These are phyloP conservation scores for Lipomyces lipofer DNA, from an alignment of 805 yeast species.

Conservation along the genomic window DNA sequence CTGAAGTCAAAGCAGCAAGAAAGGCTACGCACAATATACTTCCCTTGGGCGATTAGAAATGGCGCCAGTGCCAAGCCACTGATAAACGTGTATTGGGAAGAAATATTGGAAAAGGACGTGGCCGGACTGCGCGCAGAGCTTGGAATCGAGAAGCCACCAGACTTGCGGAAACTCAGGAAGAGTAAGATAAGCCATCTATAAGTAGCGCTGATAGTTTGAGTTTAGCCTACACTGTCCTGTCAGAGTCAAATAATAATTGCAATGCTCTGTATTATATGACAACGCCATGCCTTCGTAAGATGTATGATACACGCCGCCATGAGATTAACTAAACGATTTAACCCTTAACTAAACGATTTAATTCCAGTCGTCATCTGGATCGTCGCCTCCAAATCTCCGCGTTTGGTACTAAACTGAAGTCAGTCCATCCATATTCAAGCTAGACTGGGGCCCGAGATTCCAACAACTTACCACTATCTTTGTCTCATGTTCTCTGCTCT, in stretches of 20 bases:
- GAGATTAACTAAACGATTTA: neutral
- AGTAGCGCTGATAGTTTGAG: neutral
- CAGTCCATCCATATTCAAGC: neutral
- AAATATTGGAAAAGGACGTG: constrained; percentile 68
- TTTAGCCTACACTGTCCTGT: neutral
- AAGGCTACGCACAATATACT: constrained; percentile 65
- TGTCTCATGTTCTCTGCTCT: constrained; percentile 55
- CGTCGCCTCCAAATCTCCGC: constrained; percentile 18
- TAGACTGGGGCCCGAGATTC: neutral
- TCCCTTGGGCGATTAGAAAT: constrained; percentile 83
- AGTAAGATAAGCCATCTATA: constrained; percentile 19
- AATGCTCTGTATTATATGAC: no score
- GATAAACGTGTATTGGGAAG: constrained; percentile 91
- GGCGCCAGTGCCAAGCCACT: constrained; percentile 74
- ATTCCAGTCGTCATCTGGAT: constrained; percentile 25
- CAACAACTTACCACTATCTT: constrained; percentile 53
- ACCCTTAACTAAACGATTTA: no score
- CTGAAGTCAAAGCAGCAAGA: constrained; percentile 62
- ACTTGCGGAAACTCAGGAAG: constrained; percentile 61
- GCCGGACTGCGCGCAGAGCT: constrained; percentile 68
- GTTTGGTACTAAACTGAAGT: constrained; percentile 21
- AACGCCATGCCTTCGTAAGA: no score
- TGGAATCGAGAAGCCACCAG: constrained; percentile 76
- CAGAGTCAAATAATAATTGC: neutral
- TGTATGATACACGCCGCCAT: no score